Percentiles rank a stretch among this genome's conserved stretches.
Evolutionary conservation across 139 green algal species (phyloP).

Genomic region (Astrephomene gubernaculifera): DNA sequence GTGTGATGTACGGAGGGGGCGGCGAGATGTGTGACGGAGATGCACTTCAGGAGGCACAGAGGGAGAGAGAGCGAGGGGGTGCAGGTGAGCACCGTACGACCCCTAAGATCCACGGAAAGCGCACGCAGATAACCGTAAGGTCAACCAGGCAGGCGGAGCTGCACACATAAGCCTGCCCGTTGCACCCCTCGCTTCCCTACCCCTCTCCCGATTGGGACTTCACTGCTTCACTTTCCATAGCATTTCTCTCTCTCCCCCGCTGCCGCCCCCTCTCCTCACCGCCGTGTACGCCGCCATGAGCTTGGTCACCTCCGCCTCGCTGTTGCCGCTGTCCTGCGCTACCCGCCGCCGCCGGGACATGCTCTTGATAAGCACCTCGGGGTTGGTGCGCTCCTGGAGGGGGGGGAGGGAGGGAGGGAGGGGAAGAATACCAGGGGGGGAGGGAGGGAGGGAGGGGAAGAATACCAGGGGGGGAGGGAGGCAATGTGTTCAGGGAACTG

Average conservation of each 20-base stretch:
- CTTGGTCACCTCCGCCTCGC: slow-evolving; percentile 78
- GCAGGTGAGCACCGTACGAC: too few relatives aligned
- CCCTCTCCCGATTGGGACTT: too few relatives aligned
- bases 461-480: too few relatives aligned
- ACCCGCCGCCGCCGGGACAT: slow-evolving; percentile 71
- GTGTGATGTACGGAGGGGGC: background rate
- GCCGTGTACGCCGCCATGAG: slow-evolving; percentile 85
- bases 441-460: background rate
- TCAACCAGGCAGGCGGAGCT: too few relatives aligned
- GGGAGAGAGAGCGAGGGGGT: too few relatives aligned
- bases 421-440: background rate
- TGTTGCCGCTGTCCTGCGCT: slow-evolving; percentile 64
- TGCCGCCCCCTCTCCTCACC: slow-evolving; percentile 83
- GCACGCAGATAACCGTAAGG: too few relatives aligned
- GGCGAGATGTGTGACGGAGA: background rate
- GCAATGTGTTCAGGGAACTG: too few relatives aligned
- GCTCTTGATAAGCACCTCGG: slow-evolving; percentile 89
- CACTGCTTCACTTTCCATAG: background rate
- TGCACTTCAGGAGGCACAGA: too few relatives aligned
- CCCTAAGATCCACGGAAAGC: too few relatives aligned
- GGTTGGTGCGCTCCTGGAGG: slow-evolving; percentile 77
- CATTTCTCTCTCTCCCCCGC: slow-evolving; percentile 9
- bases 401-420: background rate
- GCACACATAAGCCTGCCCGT: background rate
- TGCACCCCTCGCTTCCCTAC: background rate